Base-by-base conservation (phyloP, 2,329 filamentous ascomycete species). In the Sporothrix pallida region DNA sequence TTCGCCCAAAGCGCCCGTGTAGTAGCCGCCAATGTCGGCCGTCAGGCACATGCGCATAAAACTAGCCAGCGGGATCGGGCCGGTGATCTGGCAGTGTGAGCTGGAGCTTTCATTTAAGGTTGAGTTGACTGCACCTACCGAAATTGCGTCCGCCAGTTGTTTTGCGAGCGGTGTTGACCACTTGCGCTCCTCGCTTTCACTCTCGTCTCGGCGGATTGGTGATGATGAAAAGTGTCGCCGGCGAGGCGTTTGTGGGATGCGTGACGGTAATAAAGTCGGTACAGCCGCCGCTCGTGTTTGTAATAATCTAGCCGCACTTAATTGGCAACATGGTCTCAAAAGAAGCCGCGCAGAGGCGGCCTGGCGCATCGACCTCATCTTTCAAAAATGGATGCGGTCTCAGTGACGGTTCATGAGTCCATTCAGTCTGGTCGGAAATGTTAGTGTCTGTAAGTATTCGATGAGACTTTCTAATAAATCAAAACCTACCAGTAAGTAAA, bases 11-110 rank as follows among this genome's bases (percentile, higher is more conserved):
- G 90, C 89, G 5, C 91, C 89, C 0, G 94, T 98, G 83, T 99
- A 99, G 84, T 99, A 99, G 72, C 96, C 96, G 74, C 94, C 94
- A 54, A 94, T 84, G 75, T 96, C 93, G 12, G 93, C 93, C 0
- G 96, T 99, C 76, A 99, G 89, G 81, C 95, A 98, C 91, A 98
- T 97, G 80, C 96, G 95, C 96, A 99, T 99, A 82, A 95, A 99
- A 71, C 94, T 92, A 5, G 96, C 95, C 75, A 99, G 88, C 0
- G 96, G 93, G 42, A 98, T 90, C 3, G 96, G 95, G 0, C 96
- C 96, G 12, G 96, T 98, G 56, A 92, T 83, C 84, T 86, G 23
- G 23, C 23, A 26, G 23, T 26, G 23, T 26, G 23, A 26, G 23
- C 23, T 26, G 1, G 23, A 26, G 23, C 3, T 26, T 26, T n/a